Percentiles rank a stretch among this genome's conserved stretches.
Conservation (phyloP, 2,329 filamentous ascomycete species). For the Aureobasidium lini region DNA sequence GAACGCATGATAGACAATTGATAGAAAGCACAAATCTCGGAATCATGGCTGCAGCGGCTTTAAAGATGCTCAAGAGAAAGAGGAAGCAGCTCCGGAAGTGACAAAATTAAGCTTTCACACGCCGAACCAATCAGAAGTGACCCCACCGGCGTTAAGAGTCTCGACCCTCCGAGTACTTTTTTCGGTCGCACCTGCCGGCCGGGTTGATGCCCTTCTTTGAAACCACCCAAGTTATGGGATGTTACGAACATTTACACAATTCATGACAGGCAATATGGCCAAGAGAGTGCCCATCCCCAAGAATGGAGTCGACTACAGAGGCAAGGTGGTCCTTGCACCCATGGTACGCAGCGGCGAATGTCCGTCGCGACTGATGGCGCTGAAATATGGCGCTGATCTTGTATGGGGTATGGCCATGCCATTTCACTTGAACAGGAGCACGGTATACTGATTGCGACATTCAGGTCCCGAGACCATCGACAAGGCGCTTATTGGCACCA, state of each 20-base stretch:
- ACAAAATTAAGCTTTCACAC: background rate
- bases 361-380: constrained; percentile 76
- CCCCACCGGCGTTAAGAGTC: constrained; percentile 2
- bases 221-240: constrained; percentile 27
- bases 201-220: background rate
- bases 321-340: constrained; percentile 88
- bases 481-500: constrained; percentile 80
- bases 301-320: constrained; percentile 86
- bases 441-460: background rate
- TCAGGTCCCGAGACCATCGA: constrained; percentile 89
- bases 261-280: constrained; percentile 25
- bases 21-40: background rate
- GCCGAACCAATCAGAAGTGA: background rate
- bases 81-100: background rate
- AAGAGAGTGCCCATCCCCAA: constrained; percentile 73
- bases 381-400: constrained; percentile 92
- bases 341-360: constrained; percentile 98
- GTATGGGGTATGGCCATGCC: constrained; percentile 67
- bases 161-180: background rate
- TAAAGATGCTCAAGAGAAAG: background rate
- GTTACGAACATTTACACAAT: constrained; percentile 29
- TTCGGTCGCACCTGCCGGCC: background rate
- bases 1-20: background rate
- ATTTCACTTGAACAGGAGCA: background rate
- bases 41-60: too few species aligned